Percentiles rank a stretch among this genome's conserved stretches.
These are phyloP conservation scores for Atkinsonella texensis DNA, from an alignment of 2,329 filamentous ascomycete species.

Conservation along the genomic window DNA sequence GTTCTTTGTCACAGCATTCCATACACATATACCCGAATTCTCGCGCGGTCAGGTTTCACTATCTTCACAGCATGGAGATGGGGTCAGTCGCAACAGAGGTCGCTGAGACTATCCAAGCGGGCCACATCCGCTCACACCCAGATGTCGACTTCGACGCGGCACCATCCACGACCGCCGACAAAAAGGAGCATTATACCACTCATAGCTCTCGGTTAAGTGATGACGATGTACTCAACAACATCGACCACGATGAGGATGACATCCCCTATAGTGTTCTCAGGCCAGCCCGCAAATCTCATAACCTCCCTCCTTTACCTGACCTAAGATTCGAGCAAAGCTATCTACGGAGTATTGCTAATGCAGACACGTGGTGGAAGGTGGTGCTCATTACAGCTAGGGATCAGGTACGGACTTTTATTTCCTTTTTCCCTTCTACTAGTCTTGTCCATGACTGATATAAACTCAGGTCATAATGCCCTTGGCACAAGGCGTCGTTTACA, in stretches of 20 bases:
- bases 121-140: conserved; percentile 61
- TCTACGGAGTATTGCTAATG: conserved; percentile 71
- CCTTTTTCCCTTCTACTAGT: too few relatives aligned
- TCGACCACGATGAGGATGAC: conserved; percentile 48
- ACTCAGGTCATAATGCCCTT: conserved; percentile 70
- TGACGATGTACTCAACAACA: conserved; percentile 23
- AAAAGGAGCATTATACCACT: conserved; percentile 26
- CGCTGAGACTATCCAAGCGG: conserved; percentile 69
- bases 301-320: conserved; percentile 63
- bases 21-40: too few relatives aligned
- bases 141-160: conserved; percentile 66
- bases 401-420: conserved; percentile 45
- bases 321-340: conserved; percentile 98
- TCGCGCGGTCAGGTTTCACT: neutral
- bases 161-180: conserved; percentile 62
- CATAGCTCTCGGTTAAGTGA: conserved; percentile 11
- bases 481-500: conserved; percentile 80
- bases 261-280: conserved; percentile 56
- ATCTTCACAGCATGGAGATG: conserved; percentile 36
- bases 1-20: neutral
- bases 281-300: conserved; percentile 33
- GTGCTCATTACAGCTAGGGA: conserved; percentile 77
- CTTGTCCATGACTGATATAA: conserved; percentile 3
- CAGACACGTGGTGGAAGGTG: conserved; percentile 69
- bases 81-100: conserved; percentile 51